A percentile compares a stretch with the other conserved stretches of the same genome.
phyloP scores from a whole-genome alignment of 192 early-diverging fungal species.

The Linnemannia elongata region DNA sequence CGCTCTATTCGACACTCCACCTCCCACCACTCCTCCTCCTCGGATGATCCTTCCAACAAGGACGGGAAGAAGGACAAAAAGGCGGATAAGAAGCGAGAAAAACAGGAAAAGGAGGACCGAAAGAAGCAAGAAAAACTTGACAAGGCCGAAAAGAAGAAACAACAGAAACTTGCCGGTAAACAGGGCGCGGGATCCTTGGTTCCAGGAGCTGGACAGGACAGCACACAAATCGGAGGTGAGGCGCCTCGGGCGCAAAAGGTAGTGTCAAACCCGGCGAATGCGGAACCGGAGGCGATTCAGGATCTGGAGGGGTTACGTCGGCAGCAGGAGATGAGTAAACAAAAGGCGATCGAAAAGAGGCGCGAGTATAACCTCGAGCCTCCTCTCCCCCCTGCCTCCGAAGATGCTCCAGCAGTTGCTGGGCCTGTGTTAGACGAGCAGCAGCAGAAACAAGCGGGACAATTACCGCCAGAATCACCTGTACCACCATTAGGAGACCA shows the following conservation, averaged over 20 bases:
- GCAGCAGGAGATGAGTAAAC: constrained; percentile 4
- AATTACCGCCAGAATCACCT: too few species aligned
- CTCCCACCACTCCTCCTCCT: background rate
- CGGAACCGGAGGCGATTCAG: constrained; percentile 17
- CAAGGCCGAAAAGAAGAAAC: background rate
- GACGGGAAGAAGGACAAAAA: background rate
- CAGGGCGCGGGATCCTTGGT: background rate
- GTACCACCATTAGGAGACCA: background rate
- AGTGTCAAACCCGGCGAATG: background rate
- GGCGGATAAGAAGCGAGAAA: background rate
- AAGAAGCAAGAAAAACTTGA: background rate
- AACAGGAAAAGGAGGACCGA: background rate
- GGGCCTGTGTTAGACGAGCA: background rate
- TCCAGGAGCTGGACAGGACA: background rate
- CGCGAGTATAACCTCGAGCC: constrained; percentile 12
- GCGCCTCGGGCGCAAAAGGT: background rate
- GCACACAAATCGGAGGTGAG: background rate
- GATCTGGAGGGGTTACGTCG: constrained; percentile 22
- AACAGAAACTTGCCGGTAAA: background rate
- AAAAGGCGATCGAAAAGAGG: constrained; percentile 23
- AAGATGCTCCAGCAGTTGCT: background rate
- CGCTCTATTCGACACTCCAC: background rate
- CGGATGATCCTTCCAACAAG: background rate
- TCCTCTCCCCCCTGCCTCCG: background rate
- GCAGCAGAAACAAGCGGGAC: background rate